Evolutionary conservation across 2,329 filamentous ascomycete genomes (phyloP).

Genomic region (Torrubiella hemipterigena): DNA sequence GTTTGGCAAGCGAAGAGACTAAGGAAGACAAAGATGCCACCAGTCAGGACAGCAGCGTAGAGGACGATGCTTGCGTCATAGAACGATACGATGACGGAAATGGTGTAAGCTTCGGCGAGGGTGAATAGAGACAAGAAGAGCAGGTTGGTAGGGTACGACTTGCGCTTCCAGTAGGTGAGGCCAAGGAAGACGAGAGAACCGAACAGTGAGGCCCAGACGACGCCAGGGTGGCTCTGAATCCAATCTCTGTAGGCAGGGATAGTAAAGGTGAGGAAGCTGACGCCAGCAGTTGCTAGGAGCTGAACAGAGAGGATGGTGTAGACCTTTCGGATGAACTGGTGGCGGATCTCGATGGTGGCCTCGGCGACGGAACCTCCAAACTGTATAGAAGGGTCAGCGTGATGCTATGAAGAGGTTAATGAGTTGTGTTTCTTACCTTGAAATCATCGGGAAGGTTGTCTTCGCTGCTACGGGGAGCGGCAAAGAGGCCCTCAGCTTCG

Average conservation of each 20-base stretch:
- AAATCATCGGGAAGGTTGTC: slow-evolving; percentile 96
- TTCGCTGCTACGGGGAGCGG: slow-evolving; percentile 63
- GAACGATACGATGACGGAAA: slow-evolving; percentile 86
- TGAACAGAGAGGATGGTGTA: slow-evolving; percentile 97
- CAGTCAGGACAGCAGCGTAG: slow-evolving; percentile 80
- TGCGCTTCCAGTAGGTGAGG: slow-evolving; percentile 89
- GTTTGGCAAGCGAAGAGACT: slow-evolving; percentile 90
- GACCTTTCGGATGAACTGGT: slow-evolving; percentile 95
- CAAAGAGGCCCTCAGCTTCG: slow-evolving; percentile 46
- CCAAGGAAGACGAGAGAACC: slow-evolving; percentile 75
- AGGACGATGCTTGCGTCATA: slow-evolving; percentile 77
- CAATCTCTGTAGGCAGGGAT: slow-evolving; percentile 66
- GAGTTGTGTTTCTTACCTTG: no score
- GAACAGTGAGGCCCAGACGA: slow-evolving; percentile 81
- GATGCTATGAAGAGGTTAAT: background rate
- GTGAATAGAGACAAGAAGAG: slow-evolving; percentile 89
- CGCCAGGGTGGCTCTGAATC: slow-evolving; percentile 73
- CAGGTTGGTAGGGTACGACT: slow-evolving; percentile 89
- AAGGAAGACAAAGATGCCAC: slow-evolving; percentile 67
- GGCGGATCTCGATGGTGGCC: slow-evolving; percentile 87
- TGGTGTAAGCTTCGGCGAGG: slow-evolving; percentile 80
- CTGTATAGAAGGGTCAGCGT: slow-evolving; percentile 24
- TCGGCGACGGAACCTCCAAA: slow-evolving; percentile 90
- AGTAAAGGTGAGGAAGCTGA: slow-evolving; percentile 81
- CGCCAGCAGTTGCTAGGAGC: slow-evolving; percentile 68